Base-by-base conservation (phyloP, 805 yeast genomes). In the Torulaspora gathmanii region DNA sequence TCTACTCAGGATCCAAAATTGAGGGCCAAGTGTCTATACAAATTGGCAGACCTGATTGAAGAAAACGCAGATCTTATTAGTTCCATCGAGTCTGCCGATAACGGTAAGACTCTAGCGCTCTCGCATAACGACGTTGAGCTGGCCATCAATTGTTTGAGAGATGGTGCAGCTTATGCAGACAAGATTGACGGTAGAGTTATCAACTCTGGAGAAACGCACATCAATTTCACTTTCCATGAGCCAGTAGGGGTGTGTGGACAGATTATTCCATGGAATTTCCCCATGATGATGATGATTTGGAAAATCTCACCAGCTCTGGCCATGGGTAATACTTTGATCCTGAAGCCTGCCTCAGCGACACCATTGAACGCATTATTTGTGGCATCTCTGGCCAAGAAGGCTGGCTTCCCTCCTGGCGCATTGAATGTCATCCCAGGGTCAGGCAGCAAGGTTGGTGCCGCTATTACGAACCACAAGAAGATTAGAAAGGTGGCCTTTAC, bases 201-300 rank as follows among this genome's bases (percentile, higher is more conserved):
- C 40, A 77, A 80, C 55, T 76, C 86, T 37, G 87, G 86, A 51
- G 69, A 71, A 40, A 68, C 77, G 30, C 83, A 83, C 64, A 75
- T 81, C 58, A 78, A 75, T 55, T 83, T 74, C 70, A 79, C 86
- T 45, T 73, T 77, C 61, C 79, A 79, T 64, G 89, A 83, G 65
- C 90, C 91, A 55, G 66, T 83, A 53, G 91, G 90, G 64, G 85
- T 83, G 31, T 83, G 88, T 71, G 91, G 90, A 54, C 88, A 82
- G 66, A 83, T 84, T 52, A 83, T 84, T 51, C 90, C 91, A 63
- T 84, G 90, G 90, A 84, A 84, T 65, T 84, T 84, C 78, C 91
- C 91, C 57, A 68, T 84, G 52, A 74, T 84, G 72, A 83, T 84
- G 86, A 74, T 81, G 65, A 68, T 85, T 34, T 84, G 91, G 91